A percentile compares a stretch with the other conserved stretches of the same genome.
Conservation (phyloP, 306 rosid species). For the Comarum palustre region DNA sequence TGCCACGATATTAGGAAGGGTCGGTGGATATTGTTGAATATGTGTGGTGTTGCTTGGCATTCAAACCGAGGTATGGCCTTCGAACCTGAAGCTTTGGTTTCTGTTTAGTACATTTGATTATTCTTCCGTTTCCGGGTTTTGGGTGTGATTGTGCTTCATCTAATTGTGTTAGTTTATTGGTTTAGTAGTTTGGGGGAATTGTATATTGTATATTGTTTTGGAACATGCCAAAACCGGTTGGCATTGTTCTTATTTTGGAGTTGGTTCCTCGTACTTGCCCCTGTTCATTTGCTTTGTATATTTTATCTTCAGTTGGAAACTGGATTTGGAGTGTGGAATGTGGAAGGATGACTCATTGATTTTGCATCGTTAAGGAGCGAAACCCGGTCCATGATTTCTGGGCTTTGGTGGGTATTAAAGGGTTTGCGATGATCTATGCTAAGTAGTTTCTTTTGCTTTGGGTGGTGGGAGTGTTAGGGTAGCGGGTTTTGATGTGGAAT, state of each 20-base stretch:
- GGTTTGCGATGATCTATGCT: not conserved
- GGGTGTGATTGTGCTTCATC: constrained; percentile 18
- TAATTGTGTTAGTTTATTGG: constrained; percentile 7
- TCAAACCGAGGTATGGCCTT: constrained; percentile 41
- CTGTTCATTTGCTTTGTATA: constrained; percentile 7
- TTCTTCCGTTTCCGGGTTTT: constrained; percentile 27
- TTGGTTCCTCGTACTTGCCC: constrained; percentile 54
- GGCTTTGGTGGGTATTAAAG: constrained; percentile 35
- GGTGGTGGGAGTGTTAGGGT: constrained; percentile 20
- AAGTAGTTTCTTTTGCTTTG: constrained; percentile 15
- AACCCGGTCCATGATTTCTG: constrained; percentile 48
- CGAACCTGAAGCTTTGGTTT: constrained; percentile 32
- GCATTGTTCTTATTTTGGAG: constrained; percentile 31
- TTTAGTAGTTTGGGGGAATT: constrained; percentile 24
- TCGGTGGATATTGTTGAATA: constrained; percentile 57
- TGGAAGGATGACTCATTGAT: constrained; percentile 15
- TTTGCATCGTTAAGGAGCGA: constrained; percentile 35
- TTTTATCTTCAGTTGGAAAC: constrained; percentile 32
- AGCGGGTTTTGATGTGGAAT: constrained; percentile 50
- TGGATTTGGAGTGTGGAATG: constrained; percentile 17
- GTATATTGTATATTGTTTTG: constrained; percentile 19
- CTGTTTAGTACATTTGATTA: constrained; percentile 42
- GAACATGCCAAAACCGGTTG: constrained; percentile 40
- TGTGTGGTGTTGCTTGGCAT: constrained; percentile 28
- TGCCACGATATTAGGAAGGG: constrained; percentile 50